These are phyloP conservation scores for Lactifluus hygrophoroides DNA, from an alignment of 768 basidiomycete species.

Conservation along the genomic window DNA sequence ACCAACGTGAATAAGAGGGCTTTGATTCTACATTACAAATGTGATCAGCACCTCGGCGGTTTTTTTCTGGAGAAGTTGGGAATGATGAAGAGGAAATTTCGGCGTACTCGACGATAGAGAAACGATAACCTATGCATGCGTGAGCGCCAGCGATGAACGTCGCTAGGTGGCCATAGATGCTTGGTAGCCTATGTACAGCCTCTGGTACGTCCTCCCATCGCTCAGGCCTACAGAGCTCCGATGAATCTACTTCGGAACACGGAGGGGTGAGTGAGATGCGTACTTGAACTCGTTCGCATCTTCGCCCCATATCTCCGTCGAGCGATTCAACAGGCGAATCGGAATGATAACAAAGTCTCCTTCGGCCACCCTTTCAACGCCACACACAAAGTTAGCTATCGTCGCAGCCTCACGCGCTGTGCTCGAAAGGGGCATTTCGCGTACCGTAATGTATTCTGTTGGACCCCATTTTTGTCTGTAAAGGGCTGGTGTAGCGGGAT, in stretches of 20 bases:
- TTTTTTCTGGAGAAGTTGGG: too few relatives aligned
- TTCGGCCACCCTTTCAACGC: constrained; percentile 7
- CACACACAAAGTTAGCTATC: neutral
- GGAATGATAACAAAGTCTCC: constrained; percentile 22
- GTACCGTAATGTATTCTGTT: constrained; percentile 13
- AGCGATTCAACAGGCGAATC: constrained; percentile 23
- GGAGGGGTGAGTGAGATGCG: neutral
- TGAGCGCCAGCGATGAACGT: constrained; percentile 27
- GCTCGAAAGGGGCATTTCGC: neutral
- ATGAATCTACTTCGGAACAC: neutral
- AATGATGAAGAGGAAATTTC: too few relatives aligned
- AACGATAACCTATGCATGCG: constrained; percentile 27
- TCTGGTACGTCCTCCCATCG: constrained; percentile 18
- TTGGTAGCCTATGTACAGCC: constrained; percentile 7
- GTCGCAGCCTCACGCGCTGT: too few relatives aligned
- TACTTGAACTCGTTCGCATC: constrained; percentile 28
- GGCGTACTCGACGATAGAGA: constrained; percentile 23
- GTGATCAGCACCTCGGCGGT: too few relatives aligned
- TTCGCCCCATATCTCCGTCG: constrained; percentile 27
- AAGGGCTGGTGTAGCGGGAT: constrained; percentile 26
- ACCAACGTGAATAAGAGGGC: constrained; percentile 23
- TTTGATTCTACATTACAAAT: too few relatives aligned
- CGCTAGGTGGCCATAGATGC: constrained; percentile 19
- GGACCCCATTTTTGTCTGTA: constrained; percentile 17
- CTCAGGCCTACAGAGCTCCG: constrained; percentile 10